Evolutionary conservation across 768 basidiomycete genomes (phyloP).

Genomic region (Filobasidium floriforme): DNA sequence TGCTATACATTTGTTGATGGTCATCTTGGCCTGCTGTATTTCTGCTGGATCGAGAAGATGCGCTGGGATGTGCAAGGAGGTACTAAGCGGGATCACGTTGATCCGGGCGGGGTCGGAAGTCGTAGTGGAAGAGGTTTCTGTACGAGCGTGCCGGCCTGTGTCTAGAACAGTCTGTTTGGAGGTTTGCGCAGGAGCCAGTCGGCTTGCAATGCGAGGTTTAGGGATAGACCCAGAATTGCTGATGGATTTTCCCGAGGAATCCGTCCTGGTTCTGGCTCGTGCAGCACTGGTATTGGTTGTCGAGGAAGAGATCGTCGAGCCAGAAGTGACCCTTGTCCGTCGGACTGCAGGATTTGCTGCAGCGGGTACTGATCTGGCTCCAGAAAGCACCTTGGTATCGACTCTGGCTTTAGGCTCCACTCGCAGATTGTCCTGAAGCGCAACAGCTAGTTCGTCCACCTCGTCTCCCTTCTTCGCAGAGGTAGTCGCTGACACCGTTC

Average conservation of each 20-base stretch:
- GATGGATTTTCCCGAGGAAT: background rate
- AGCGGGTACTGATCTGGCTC: background rate
- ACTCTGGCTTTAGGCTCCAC: background rate
- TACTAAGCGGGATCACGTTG: background rate
- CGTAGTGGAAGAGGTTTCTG: no score
- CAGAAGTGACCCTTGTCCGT: background rate
- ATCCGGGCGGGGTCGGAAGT: background rate
- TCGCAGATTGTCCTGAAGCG: background rate
- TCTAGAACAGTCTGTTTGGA: no score
- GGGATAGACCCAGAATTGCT: background rate
- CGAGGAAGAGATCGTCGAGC: background rate
- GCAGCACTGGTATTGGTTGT: background rate
- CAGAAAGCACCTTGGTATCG: background rate
- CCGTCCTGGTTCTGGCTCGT: background rate
- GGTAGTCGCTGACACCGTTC: background rate
- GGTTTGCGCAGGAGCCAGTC: background rate
- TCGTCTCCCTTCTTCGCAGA: background rate
- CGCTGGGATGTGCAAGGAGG: background rate
- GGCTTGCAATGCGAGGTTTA: background rate
- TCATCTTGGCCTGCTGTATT: background rate
- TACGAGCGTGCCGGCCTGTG: no score
- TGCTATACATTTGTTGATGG: background rate
- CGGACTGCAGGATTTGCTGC: background rate
- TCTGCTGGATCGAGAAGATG: background rate
- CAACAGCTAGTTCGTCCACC: slow-evolving; percentile 1